Evolutionary conservation across 2,329 filamentous ascomycete species (phyloP).

Genomic region (Talaromyces verruculosus): DNA sequence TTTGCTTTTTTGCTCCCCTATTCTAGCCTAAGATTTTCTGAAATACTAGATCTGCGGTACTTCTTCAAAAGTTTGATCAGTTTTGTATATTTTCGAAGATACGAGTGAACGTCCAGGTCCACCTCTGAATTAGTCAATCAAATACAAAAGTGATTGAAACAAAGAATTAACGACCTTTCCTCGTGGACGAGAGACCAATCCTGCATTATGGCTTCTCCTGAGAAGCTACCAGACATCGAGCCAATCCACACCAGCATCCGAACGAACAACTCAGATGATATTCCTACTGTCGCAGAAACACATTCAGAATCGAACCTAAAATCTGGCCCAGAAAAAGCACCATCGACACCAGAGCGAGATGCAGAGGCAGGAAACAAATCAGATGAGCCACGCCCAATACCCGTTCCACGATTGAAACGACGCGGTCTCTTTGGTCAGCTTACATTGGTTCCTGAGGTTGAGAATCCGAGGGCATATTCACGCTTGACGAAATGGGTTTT

Average conservation of each 20-base stretch:
- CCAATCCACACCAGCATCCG: background rate
- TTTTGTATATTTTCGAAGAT: no score
- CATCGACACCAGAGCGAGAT: background rate
- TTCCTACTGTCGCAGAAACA: background rate
- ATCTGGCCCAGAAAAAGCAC: background rate
- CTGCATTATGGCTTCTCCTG: background rate
- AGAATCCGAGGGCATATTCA: slow-evolving; percentile 71
- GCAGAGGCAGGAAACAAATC: slow-evolving; percentile 1
- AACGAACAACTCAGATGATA: background rate
- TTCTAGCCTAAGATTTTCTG: no score
- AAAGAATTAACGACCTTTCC: no score
- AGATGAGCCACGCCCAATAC: background rate
- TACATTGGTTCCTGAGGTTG: slow-evolving; percentile 74
- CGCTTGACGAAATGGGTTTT: slow-evolving; percentile 80
- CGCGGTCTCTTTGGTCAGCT: slow-evolving; percentile 72
- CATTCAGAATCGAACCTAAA: background rate
- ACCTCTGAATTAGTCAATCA: no score
- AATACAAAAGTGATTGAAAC: no score
- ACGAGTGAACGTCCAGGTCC: no score
- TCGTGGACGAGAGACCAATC: background rate
- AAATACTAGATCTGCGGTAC: no score
- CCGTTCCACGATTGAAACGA: slow-evolving; percentile 54
- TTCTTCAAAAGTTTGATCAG: no score
- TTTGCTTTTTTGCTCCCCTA: background rate
- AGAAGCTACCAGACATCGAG: background rate